Evolutionary conservation across 176 grass and related monocot species (phyloP).

Genomic region (bread wheat (Triticum aestivum)): DNA sequence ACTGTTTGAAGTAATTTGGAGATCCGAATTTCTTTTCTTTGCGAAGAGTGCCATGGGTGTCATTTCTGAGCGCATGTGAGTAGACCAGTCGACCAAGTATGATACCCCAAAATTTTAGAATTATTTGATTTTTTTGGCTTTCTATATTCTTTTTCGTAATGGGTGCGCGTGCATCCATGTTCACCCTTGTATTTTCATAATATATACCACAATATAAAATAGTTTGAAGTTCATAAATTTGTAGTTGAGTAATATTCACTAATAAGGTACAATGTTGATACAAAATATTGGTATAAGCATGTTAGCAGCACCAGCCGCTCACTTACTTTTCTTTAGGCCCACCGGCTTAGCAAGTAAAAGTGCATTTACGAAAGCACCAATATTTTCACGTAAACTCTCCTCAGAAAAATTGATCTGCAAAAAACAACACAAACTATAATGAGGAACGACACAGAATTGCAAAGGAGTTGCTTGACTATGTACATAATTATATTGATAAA

Average conservation of each 20-base stretch:
- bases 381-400: conserved; percentile 88
- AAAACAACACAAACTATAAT: conserved; percentile 36
- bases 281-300: not conserved
- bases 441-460: not conserved
- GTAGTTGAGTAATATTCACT: conserved; percentile 14
- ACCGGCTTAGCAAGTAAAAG: conserved; percentile 95
- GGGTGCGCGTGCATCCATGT: no score
- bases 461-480: not conserved
- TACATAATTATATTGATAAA: conserved; percentile 14
- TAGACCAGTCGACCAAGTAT: no score
- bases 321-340: conserved; percentile 97
- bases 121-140: no score
- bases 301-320: not conserved
- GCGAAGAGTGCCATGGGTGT: no score
- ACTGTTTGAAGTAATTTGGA: no score
- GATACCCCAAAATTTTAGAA: no score
- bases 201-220: not conserved
- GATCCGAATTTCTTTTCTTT: no score
- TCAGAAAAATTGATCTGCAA: conserved; percentile 88
- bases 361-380: conserved; percentile 91
- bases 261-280: conserved; percentile 11
- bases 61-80: no score
- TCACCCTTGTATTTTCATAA: not conserved
- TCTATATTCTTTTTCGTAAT: no score
- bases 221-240: not conserved